Percentiles rank a stretch among this genome's conserved stretches.
phyloP scores from a whole-genome alignment of 805 yeast genomes.

The Blastobotrys robertii region DNA sequence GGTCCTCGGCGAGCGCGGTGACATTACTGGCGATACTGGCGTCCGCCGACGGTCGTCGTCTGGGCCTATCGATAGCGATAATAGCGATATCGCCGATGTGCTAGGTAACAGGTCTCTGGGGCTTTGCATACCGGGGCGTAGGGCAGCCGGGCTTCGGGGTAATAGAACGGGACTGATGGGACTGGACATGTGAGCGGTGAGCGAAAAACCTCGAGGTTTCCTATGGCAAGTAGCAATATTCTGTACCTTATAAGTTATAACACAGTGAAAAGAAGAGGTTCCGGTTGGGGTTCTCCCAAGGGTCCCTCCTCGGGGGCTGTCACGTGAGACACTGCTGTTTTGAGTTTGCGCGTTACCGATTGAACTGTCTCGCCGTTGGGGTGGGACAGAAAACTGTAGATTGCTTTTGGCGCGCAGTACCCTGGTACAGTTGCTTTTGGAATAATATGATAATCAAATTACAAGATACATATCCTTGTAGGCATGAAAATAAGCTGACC shows the following conservation, averaged over 20 bases:
- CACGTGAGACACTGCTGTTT: conserved; percentile 7
- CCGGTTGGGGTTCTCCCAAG: conserved; percentile 1
- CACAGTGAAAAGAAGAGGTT: too few relatives aligned
- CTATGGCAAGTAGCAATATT: too few relatives aligned
- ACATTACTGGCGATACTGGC: conserved; percentile 1
- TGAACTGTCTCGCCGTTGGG: too few relatives aligned
- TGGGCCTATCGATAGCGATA: conserved; percentile 10
- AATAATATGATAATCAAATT: not conserved
- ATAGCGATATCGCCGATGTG: conserved; percentile 15
- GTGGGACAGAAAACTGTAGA: too few relatives aligned
- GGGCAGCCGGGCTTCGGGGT: not conserved
- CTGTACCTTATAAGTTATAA: too few relatives aligned
- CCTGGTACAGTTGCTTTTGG: not conserved
- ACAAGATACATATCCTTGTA: too few relatives aligned
- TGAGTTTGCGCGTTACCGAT: too few relatives aligned
- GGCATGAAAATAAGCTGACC: not conserved
- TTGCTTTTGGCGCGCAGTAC: not conserved
- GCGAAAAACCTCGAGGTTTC: too few relatives aligned
- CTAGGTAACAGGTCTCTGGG: conserved; percentile 10
- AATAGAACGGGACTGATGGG: not conserved
- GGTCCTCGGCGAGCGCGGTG: not conserved
- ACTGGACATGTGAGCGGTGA: not conserved
- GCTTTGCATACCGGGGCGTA: not conserved
- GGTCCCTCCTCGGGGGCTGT: conserved; percentile 11
- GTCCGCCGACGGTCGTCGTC: not conserved